phyloP scores from a whole-genome alignment of 1,284 basidiomycete genomes.

The Cryptococcus maquisensis region DNA sequence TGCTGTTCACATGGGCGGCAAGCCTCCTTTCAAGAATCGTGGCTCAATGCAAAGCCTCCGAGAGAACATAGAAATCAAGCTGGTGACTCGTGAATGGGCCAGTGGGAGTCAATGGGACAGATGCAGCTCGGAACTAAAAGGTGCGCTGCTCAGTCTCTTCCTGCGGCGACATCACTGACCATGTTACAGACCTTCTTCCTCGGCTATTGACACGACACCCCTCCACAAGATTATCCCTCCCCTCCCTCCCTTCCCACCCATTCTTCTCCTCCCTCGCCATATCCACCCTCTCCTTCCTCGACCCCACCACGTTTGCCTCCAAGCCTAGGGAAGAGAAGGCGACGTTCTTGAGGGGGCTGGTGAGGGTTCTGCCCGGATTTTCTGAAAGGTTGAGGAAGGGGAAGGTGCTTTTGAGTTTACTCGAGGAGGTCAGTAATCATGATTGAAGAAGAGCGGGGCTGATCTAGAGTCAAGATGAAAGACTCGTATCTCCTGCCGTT shows the following conservation, averaged over 20 bases:
- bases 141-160: slow-evolving; percentile 17
- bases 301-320: slow-evolving; percentile 89
- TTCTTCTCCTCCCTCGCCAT: slow-evolving; percentile 98
- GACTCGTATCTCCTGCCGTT: slow-evolving; percentile 86
- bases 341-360: slow-evolving; percentile 88
- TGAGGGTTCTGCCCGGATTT: slow-evolving; percentile 76
- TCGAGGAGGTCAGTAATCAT: slow-evolving; percentile 69
- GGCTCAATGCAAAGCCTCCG: slow-evolving; percentile 75
- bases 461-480: slow-evolving; percentile 66
- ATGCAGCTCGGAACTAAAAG: slow-evolving; percentile 40
- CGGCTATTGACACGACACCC: slow-evolving; percentile 75
- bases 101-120: slow-evolving; percentile 42
- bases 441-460: slow-evolving; percentile 2
- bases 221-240: slow-evolving; percentile 66
- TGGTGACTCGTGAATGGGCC: slow-evolving; percentile 33
- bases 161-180: not conserved
- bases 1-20: slow-evolving; percentile 81
- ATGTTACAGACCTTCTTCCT: slow-evolving; percentile 62
- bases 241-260: slow-evolving; percentile 69
- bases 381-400: slow-evolving; percentile 79
- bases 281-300: slow-evolving; percentile 92
- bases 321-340: slow-evolving; percentile 94
- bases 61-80: slow-evolving; percentile 65
- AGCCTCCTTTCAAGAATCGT: slow-evolving; percentile 81
- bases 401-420: slow-evolving; percentile 89